Evolutionary conservation across 257 asterid genomes (phyloP), one percentile per base, ranked within the genome.

Genomic region (Pogostemon cablin): DNA sequence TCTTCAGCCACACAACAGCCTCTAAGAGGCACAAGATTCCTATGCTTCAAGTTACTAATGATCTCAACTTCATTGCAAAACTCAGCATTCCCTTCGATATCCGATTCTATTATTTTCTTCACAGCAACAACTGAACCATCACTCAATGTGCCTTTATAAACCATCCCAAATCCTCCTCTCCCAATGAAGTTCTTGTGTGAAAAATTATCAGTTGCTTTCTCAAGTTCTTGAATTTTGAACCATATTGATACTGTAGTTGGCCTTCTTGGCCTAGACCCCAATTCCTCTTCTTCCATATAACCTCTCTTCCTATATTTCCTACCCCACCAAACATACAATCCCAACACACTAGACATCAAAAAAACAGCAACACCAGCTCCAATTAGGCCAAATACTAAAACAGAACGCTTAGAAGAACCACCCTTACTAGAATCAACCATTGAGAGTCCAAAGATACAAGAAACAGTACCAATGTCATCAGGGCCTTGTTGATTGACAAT

Each of bases 31-130:
- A 90, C 91, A 2, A 93, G 89, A 75, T 93, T 90, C 60, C 98
- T 78, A 79, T 93, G 98, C 84, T 86, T 93, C 78, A 93, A 81
- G 75, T 84, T 88, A 69, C 98, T 87, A 52, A 93, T 88, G 81
- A 93, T 93, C 85, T 90, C 98, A 65, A 93, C 97, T 77, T 93
- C 98, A 63, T 93, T 93, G 80, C 91, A 88, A 25, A 93, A 93
- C 64, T 93, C 97, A 1, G 78, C 89, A 6, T 90, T 81, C 76
- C 86, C 89, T 76, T 88, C 81, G 62, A 87, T 82, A 79, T 93
- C 98, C 2, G 95, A 86, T 54, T 93, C 98, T 25, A 86, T 81
- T 0, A 93, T 72, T 53, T 77, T 86, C 67, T 93, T 93, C 15
- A 93, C 96, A 2, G 97, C 97, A 50, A 93, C 92, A 39, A 76